A percentile compares a stretch with the other conserved stretches of the same genome.
These are phyloP conservation scores for Trichothecium roseum DNA, from an alignment of 2,329 filamentous ascomycete species.

Conservation along the genomic window DNA sequence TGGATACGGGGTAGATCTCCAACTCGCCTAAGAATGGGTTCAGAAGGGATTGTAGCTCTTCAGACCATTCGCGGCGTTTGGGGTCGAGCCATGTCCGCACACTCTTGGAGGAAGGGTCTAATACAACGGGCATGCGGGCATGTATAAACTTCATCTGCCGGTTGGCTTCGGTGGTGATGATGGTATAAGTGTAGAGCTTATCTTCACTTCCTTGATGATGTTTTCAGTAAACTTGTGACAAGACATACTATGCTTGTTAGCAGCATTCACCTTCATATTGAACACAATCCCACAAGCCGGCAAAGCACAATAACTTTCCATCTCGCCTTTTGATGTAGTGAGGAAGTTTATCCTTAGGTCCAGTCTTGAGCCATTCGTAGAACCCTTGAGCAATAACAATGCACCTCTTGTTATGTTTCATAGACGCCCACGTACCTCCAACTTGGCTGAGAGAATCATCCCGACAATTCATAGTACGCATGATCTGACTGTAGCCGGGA, in stretches of 20 bases:
- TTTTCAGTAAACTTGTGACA: neutral
- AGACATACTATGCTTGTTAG: neutral
- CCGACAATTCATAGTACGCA: constrained; percentile 92
- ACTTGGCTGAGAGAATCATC: constrained; percentile 72
- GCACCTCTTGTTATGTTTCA: constrained; percentile 85
- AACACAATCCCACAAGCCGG: constrained; percentile 85
- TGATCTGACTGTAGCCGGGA: constrained; percentile 64
- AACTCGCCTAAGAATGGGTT: constrained; percentile 70
- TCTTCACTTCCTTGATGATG: constrained; percentile 29
- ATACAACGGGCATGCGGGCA: constrained; percentile 88
- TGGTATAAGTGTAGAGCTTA: constrained; percentile 78
- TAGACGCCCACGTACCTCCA: constrained; percentile 79
- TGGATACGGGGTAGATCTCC: constrained; percentile 75
- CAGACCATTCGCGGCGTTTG: constrained; percentile 58
- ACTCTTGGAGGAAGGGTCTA: constrained; percentile 64
- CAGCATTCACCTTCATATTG: constrained; percentile 56
- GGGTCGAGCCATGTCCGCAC: constrained; percentile 75
- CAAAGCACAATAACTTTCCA: constrained; percentile 75
- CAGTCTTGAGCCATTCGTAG: constrained; percentile 89
- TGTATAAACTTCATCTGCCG: constrained; percentile 78
- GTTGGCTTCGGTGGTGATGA: constrained; percentile 87
- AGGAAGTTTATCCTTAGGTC: constrained; percentile 66
- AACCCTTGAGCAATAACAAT: constrained; percentile 85
- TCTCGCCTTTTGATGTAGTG: constrained; percentile 78
- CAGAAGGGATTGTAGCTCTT: constrained; percentile 68